phyloP scores from a whole-genome alignment of 768 basidiomycete species.

The Hydnum rufescens region DNA sequence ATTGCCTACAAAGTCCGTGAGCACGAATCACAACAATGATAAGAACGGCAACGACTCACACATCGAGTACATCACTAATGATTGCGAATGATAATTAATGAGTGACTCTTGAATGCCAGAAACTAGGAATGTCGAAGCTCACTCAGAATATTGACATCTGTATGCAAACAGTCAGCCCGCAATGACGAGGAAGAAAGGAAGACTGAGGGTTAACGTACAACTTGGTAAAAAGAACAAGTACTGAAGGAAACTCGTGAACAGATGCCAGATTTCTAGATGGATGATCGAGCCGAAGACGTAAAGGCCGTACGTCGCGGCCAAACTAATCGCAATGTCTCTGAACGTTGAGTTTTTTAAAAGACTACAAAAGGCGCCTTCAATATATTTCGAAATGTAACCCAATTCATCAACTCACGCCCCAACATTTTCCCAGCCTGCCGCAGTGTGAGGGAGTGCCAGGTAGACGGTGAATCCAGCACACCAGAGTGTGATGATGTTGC shows the following conservation, averaged over 20 bases:
- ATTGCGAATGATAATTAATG: conserved; percentile 5
- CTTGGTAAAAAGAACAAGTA: conserved; percentile 81
- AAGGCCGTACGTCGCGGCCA: conserved; percentile 27
- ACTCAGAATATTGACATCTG: conserved; percentile 67
- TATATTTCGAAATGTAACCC: conserved; percentile 15
- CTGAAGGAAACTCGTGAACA: conserved; percentile 74
- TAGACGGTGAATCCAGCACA: conserved; percentile 86
- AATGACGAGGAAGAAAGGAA: not conserved
- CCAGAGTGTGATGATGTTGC: conserved; percentile 60
- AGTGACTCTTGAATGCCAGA: not conserved
- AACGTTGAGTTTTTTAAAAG: conserved; percentile 51
- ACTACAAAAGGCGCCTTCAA: conserved; percentile 25
- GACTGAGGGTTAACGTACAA: conserved; percentile 21
- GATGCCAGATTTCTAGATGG: conserved; percentile 92
- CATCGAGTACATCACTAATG: conserved; percentile 75
- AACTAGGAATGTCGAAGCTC: conserved; percentile 14
- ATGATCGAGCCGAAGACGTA: conserved; percentile 77
- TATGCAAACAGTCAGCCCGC: not conserved
- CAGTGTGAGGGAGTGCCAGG: conserved; percentile 53
- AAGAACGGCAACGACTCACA: conserved; percentile 23
- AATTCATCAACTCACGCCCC: conserved; percentile 30
- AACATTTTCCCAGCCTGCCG: conserved; percentile 58
- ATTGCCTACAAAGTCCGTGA: not conserved
- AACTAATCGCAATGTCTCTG: conserved; percentile 49
- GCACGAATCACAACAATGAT: not conserved